phyloP scores from a whole-genome alignment of 2,329 filamentous ascomycete genomes.

The Trichoderma hamatum region DNA sequence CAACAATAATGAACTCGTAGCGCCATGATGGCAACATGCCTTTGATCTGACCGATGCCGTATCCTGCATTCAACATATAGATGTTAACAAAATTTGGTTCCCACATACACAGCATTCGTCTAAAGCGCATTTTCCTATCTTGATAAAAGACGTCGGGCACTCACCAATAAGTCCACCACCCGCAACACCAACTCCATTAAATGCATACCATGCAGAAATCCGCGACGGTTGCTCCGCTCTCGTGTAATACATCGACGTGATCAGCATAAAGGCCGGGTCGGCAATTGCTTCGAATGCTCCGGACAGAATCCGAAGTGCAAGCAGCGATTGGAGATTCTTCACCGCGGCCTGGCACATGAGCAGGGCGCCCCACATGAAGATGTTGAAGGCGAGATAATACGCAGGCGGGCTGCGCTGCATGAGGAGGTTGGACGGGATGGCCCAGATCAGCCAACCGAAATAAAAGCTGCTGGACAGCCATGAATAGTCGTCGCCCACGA shows the following conservation, averaged over 20 bases:
- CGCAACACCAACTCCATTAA: conserved; percentile 62
- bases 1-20: conserved; percentile 69
- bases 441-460: conserved; percentile 45
- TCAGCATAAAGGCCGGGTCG: conserved; percentile 59
- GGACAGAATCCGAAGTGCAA: conserved; percentile 60
- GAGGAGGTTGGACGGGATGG: conserved; percentile 38
- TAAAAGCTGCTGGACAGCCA: conserved; percentile 44
- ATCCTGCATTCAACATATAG: conserved; percentile 40
- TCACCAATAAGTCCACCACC: conserved; percentile 53
- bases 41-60: conserved; percentile 62
- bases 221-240: conserved; percentile 63
- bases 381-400: conserved; percentile 47
- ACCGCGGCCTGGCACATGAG: conserved; percentile 56
- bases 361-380: conserved; percentile 58
- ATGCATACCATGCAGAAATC: conserved; percentile 62
- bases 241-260: conserved; percentile 68
- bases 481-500: conserved; percentile 61
- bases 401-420: conserved; percentile 42
- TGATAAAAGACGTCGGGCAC: not conserved
- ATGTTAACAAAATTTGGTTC: not conserved
- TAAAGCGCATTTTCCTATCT: not conserved
- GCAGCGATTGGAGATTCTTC: conserved; percentile 58
- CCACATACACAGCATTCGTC: not conserved
- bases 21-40: conserved; percentile 63
- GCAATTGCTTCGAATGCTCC: conserved; percentile 65